Evolutionary conservation across 2,329 filamentous ascomycete species (phyloP).

Genomic region (Immersiporthe knoxdaviesiana): DNA sequence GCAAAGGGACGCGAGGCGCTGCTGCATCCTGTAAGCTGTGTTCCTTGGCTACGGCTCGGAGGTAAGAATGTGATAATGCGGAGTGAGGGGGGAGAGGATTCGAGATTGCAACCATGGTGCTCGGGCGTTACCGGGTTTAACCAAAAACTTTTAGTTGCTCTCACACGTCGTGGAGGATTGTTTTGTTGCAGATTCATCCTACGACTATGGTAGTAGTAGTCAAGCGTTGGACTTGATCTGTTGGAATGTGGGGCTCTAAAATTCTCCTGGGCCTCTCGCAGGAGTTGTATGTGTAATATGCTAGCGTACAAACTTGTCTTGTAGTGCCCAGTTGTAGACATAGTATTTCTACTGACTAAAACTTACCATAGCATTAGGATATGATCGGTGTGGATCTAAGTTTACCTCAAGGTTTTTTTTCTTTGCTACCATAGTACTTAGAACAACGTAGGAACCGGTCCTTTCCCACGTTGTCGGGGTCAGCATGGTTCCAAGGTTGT

Average conservation of each 20-base stretch:
- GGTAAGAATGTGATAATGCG: not conserved
- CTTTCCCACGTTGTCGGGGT: not conserved
- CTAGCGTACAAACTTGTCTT: too few relatives aligned
- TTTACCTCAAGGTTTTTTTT: not conserved
- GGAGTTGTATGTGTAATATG: not conserved
- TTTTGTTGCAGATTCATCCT: not conserved
- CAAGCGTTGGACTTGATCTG: not conserved
- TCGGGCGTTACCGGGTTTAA: not conserved
- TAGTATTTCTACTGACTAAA: not conserved
- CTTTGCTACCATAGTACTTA: not conserved
- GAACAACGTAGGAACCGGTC: not conserved
- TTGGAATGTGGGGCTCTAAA: not conserved
- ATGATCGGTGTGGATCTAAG: not conserved
- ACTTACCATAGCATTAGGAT: not conserved
- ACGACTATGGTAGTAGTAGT: not conserved
- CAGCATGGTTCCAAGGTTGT: not conserved
- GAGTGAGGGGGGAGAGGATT: not conserved
- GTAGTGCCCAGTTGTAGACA: too few relatives aligned
- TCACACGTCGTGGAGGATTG: not conserved
- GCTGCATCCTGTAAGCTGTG: not conserved
- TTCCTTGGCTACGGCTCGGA: not conserved
- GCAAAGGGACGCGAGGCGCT: not conserved
- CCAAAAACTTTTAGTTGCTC: not conserved
- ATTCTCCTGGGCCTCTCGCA: not conserved
- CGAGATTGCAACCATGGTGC: not conserved